These are phyloP conservation scores for Naematelia aurantialba DNA, from an alignment of 768 basidiomycete genomes.

Conservation along the genomic window DNA sequence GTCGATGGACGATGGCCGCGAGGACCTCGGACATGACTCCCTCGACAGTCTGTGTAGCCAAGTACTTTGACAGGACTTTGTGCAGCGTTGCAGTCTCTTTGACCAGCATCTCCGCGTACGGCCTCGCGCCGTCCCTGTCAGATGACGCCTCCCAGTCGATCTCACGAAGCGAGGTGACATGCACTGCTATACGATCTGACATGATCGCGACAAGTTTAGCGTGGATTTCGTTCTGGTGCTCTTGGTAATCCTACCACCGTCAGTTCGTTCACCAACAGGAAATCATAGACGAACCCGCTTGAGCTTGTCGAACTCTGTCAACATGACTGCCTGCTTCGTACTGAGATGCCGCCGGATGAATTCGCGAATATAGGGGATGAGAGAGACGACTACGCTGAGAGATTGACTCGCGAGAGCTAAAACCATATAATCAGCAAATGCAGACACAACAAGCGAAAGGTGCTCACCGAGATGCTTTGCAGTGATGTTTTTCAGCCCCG, in stretches of 20 bases:
- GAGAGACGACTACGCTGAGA: conserved; percentile 84
- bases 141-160: conserved; percentile 67
- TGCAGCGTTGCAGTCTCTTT: conserved; percentile 94
- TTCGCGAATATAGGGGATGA: conserved; percentile 94
- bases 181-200: conserved; percentile 84
- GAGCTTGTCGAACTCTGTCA: conserved; percentile 96
- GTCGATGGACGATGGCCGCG: conserved; percentile 81
- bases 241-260: conserved; percentile 78
- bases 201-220: conserved; percentile 96
- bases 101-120: conserved; percentile 84
- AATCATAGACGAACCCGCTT: conserved; percentile 66
- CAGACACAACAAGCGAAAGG: background rate
- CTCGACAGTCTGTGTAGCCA: conserved; percentile 75
- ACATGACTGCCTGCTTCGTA: conserved; percentile 91
- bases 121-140: conserved; percentile 42
- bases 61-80: conserved; percentile 89
- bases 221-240: conserved; percentile 98
- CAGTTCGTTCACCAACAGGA: background rate
- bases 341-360: conserved; percentile 88
- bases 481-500: conserved; percentile 95
- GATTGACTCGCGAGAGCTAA: conserved; percentile 92
- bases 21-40: conserved; percentile 94
- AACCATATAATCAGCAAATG: conserved; percentile 6
- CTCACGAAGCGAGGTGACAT: conserved; percentile 76
- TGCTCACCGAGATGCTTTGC: conserved; percentile 87